Base-by-base conservation (phyloP, 139 green algal genomes). In the Edaphochlamys debaryana region DNA sequence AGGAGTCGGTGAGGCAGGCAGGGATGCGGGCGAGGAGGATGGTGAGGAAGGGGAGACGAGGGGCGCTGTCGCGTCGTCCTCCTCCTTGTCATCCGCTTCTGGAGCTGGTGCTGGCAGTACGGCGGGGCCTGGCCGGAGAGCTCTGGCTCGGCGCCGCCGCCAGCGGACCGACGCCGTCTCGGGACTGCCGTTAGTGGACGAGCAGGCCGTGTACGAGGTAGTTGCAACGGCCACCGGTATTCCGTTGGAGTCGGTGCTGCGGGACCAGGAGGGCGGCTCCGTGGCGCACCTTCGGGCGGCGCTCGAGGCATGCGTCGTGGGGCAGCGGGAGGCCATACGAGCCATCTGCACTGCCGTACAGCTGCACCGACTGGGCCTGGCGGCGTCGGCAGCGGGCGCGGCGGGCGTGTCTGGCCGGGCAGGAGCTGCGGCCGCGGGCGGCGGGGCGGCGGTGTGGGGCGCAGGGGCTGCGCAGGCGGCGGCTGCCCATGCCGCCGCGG, bases 271-370 rank as follows among this genome's bases (percentile, higher is more conserved):
- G 75, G 34, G 70, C 7, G 77, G 32, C 8, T 13, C 63, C 13
- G 77, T 92, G 41, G 38, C 58, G 23, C 41, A 93, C 79, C 93
- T 97, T 79, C 89, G 95, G 82, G 70, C 82, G 3, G 67, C 66
- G 0, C 77, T 96, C 50, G 56, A 70, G 23, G 40, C 76, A 34
- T 36, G 48, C 19, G 80, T 97, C 29, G 70, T 93, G 13, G 94
- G 94, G 11, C 94, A 97, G 75, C 68, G 84, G 13, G 85, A 87
- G 7, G 93, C 92, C 1, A 85, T 95, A 56, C n/a, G 62, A 0
- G 91, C 87, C 0, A 87, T 93, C 6, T 69, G 79, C 29, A 79
- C 79, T 0, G 93, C 93, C 0, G 74, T 97, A 62, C 80, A 83
- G 80, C 54, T 96, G 62, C 88, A 89, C 34, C 85, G 73, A 48